phyloP scores from a whole-genome alignment of 2,329 filamentous ascomycete genomes.

The Aspergillus jensenii region DNA sequence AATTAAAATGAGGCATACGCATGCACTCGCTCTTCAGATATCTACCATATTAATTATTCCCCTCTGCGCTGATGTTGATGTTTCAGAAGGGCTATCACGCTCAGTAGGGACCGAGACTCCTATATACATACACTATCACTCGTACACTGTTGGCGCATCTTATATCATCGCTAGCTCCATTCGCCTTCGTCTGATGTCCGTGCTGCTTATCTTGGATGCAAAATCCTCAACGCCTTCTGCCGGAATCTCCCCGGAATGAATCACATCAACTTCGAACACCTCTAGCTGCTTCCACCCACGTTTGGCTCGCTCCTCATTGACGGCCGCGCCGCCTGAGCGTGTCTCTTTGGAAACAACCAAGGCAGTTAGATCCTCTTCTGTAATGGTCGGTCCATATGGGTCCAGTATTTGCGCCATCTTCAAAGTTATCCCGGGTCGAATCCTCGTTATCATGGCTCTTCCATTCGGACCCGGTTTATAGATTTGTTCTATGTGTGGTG shows the following conservation, averaged over 20 bases:
- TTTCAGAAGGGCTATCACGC: neutral
- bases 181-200: constrained; percentile 67
- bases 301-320: constrained; percentile 78
- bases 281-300: constrained; percentile 75
- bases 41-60: neutral
- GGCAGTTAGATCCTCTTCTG: constrained; percentile 72
- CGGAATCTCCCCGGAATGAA: constrained; percentile 66
- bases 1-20: neutral
- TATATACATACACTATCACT: constrained; percentile 9
- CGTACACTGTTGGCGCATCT: neutral
- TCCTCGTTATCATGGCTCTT: constrained; percentile 42
- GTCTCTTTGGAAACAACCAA: constrained; percentile 90
- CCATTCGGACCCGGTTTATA: constrained; percentile 39
- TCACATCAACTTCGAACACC: constrained; percentile 85
- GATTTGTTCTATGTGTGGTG: constrained; percentile 31
- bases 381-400: constrained; percentile 85
- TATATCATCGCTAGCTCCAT: constrained; percentile 38
- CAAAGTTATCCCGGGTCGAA: constrained; percentile 65
- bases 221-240: constrained; percentile 59
- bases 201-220: constrained; percentile 86
- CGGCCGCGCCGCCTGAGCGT: constrained; percentile 73
- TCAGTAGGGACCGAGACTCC: neutral
- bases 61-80: neutral
- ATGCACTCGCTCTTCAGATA: neutral
- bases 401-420: constrained; percentile 85